Evolutionary conservation across 805 yeast genomes (phyloP).

Genomic region (Kodamaea hsintzibuensis): DNA sequence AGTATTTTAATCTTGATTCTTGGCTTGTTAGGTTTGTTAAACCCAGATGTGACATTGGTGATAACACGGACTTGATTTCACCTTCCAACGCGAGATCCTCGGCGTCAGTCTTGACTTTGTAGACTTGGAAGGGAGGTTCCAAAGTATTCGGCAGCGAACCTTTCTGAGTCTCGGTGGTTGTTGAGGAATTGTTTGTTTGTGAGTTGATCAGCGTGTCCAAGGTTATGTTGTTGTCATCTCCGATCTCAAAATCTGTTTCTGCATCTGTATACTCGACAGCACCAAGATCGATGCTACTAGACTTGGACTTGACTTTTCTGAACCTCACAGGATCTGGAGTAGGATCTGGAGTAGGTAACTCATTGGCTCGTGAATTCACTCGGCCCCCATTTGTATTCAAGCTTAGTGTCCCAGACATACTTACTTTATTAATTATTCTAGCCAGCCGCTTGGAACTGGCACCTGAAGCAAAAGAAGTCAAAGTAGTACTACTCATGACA

Average conservation of each 20-base stretch:
- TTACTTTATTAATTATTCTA: background rate
- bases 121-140: background rate
- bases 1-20: conserved; percentile 13
- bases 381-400: background rate
- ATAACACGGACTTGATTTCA: conserved; percentile 5
- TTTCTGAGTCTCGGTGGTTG: background rate
- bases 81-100: conserved; percentile 1
- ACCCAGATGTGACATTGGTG: conserved; percentile 4
- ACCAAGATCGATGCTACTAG: conserved; percentile 1
- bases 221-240: background rate
- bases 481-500: conserved; percentile 1
- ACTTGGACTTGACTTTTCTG: background rate
- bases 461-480: background rate
- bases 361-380: background rate
- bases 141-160: background rate
- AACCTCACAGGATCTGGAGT: background rate
- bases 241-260: background rate
- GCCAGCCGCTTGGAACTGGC: background rate
- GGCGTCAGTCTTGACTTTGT: background rate
- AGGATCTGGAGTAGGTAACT: background rate
- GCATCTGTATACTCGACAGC: background rate
- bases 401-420: background rate
- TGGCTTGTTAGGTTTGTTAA: background rate
- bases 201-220: background rate
- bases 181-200: background rate